Evolutionary conservation across 306 rosid species (phyloP), one percentile per base, ranked within the genome.

Genomic region (Sechiopsis laciniata): DNA sequence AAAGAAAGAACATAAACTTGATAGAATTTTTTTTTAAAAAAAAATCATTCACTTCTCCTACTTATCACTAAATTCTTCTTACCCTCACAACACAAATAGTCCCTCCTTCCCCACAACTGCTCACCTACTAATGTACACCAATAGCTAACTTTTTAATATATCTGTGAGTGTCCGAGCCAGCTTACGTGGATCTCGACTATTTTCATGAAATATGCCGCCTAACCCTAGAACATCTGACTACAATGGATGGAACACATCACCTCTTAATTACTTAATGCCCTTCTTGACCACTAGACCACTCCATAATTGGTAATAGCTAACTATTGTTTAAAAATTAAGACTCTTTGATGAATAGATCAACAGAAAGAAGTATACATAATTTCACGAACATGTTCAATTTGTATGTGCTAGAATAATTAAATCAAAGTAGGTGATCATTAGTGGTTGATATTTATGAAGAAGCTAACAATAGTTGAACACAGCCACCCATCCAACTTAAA

Each of bases 291-390:
- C n/a, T n/a, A n/a, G n/a, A n/a, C n/a, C n/a, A n/a, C n/a, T n/a
- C n/a, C n/a, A n/a, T n/a, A n/a, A n/a, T n/a, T n/a, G n/a, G n/a
- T n/a, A n/a, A n/a, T 48, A 63, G 9, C 11, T 29, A 14, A 29
- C 68, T 61, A 61, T 61, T 7, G 1, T 59, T 24, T 20, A 26
- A 29, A 45, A 61, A n/a, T n/a, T n/a, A n/a, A n/a, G n/a, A n/a
- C n/a, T n/a, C 11, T 2, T 15, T 61, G 21, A 7, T 29, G 2
- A 61, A 60, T 14, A 60, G 45, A 74, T 74, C 61, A 80, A 72
- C 75, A 15, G 65, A 79, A 76, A 69, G 2, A 40, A 48, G 8
- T 4, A 50, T 6, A 4, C 40, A 46, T 12, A 48, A 21, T 48
- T 20, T 48, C 74, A 48, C 59, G 8, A 61, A 9, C 10, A 46